These are phyloP conservation scores for Lasiodiplodia citricola DNA, from an alignment of 2,329 filamentous ascomycete genomes.

Conservation along the genomic window DNA sequence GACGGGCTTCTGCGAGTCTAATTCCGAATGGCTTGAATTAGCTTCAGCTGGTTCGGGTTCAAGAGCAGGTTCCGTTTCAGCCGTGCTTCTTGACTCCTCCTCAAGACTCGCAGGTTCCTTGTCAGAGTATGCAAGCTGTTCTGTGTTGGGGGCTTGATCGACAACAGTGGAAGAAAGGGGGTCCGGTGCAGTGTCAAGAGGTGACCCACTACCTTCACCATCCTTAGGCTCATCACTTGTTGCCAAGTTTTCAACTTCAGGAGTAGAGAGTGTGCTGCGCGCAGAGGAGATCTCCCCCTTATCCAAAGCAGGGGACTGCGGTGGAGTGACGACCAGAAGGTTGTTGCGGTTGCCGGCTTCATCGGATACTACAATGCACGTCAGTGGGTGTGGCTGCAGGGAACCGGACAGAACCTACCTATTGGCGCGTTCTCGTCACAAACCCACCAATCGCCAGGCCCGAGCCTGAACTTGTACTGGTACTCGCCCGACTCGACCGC, in stretches of 20 bases:
- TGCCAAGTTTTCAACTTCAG: not conserved
- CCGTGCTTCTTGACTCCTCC: constrained; percentile 32
- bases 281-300: not conserved
- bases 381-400: constrained; percentile 28
- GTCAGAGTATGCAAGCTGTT: constrained; percentile 32
- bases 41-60: constrained; percentile 22
- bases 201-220: constrained; percentile 14
- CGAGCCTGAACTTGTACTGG: constrained; percentile 77
- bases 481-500: constrained; percentile 64
- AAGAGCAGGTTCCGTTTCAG: constrained; percentile 34
- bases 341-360: constrained; percentile 62
- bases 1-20: not conserved
- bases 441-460: constrained; percentile 71
- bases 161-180: constrained; percentile 35
- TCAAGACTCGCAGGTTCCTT: constrained; percentile 29
- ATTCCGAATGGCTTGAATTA: not conserved
- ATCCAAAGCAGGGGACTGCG: not conserved
- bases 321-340: constrained; percentile 46
- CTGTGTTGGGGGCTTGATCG: constrained; percentile 33
- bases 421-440: constrained; percentile 67
- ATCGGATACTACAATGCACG: constrained; percentile 52
- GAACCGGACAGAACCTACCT: constrained; percentile 49
- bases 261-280: not conserved
- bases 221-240: not conserved
- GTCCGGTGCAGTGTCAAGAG: constrained; percentile 25